Conservation (phyloP, 1,284 basidiomycete genomes). For the Trichosporon sp. region DNA sequence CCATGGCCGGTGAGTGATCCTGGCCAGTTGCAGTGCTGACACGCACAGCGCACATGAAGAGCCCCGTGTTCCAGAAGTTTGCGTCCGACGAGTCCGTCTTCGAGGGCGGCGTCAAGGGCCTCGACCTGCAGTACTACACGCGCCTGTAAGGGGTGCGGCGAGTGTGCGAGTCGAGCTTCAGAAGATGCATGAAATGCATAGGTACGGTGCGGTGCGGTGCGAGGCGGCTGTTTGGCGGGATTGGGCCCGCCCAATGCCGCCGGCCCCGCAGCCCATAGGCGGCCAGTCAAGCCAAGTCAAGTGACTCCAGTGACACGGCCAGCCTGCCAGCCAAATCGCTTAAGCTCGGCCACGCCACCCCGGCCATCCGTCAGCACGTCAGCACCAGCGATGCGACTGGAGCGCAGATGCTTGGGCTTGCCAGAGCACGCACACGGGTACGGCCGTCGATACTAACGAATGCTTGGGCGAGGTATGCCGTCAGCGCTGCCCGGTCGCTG, state of each 20-base stretch:
- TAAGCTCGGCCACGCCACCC: neutral
- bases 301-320: neutral
- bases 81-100: slow-evolving; percentile 5
- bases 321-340: neutral
- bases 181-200: slow-evolving; percentile 1
- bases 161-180: neutral
- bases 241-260: neutral
- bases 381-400: neutral
- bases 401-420: neutral
- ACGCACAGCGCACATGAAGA: slow-evolving; percentile 13
- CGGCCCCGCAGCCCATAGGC: no score
- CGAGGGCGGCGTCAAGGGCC: slow-evolving; percentile 8
- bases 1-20: slow-evolving; percentile 11
- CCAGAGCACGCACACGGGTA: neutral
- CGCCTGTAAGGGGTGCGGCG: slow-evolving; percentile 10
- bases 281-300: neutral
- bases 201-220: neutral
- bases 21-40: neutral
- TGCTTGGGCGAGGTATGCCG: no score
- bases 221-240: neutral
- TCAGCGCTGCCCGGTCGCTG: no score
- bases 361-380: neutral
- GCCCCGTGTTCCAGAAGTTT: slow-evolving; percentile 8
- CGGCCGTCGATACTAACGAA: no score
- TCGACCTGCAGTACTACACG: slow-evolving; percentile 10